Conservation (phyloP, 345 rosid genomes). For the Rhodomyrtus tomentosa region DNA sequence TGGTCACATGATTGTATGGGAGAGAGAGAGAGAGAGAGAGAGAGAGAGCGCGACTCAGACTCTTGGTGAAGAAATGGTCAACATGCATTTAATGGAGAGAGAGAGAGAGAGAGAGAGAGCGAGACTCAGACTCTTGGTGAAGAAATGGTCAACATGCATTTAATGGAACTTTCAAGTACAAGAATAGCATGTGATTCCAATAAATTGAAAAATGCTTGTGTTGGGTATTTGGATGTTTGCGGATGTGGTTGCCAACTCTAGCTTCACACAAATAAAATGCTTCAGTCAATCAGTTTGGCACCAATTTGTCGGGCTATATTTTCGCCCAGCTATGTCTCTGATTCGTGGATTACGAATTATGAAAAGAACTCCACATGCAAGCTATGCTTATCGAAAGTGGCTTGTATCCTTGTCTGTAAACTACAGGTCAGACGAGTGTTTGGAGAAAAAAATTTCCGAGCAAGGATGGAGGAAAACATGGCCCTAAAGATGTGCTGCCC, state of each 20-base stretch:
- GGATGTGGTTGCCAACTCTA: neutral
- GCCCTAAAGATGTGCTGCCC: neutral
- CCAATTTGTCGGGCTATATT: neutral
- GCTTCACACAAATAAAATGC: neutral
- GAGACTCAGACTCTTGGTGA: neutral
- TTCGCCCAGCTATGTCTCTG: neutral
- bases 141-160: conserved; percentile 14
- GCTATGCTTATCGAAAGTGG: neutral
- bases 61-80: conserved; percentile 7
- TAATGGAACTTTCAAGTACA: neutral
- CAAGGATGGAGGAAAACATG: neutral
- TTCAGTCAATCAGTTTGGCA: neutral
- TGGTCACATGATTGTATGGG: conserved; percentile 47
- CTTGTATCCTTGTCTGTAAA: neutral
- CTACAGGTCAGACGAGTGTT: neutral
- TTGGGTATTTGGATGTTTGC: neutral
- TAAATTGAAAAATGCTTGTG: neutral
- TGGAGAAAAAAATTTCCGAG: neutral
- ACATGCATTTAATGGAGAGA: conserved; percentile 7
- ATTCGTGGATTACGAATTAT: neutral
- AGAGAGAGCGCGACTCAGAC: no score
- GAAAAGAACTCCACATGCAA: neutral
- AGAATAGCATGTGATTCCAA: neutral
- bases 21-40: neutral
- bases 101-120: no score